phyloP scores from a whole-genome alignment of 2,329 filamentous ascomycete species.

The Diaporthe citrichinensis region DNA sequence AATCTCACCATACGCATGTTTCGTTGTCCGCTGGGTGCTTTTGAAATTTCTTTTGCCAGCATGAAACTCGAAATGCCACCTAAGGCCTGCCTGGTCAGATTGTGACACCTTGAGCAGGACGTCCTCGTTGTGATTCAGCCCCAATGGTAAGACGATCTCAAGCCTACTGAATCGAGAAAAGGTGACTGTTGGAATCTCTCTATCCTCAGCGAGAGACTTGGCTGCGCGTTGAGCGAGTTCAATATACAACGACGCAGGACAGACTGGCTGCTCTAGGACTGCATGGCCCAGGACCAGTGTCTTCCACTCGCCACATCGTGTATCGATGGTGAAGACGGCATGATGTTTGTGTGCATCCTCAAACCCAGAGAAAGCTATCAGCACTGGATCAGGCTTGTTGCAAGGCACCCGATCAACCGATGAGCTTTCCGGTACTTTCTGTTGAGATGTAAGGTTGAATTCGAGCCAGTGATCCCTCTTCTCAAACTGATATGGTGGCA shows the following conservation, averaged over 20 bases:
- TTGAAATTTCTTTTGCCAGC: background rate
- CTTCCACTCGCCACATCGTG: background rate
- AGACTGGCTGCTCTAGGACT: background rate
- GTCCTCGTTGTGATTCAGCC: background rate
- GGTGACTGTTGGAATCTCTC: background rate
- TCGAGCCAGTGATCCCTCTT: background rate
- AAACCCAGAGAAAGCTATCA: background rate
- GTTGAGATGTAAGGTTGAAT: background rate
- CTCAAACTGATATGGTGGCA: background rate
- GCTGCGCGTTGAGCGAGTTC: background rate
- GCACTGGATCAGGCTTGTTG: background rate
- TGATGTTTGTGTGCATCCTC: background rate
- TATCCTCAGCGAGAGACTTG: background rate
- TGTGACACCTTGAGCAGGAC: background rate
- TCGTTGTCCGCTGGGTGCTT: background rate
- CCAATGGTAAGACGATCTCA: background rate
- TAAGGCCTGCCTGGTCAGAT: background rate
- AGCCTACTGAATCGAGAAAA: background rate
- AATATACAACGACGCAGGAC: background rate
- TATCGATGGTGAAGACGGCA: background rate
- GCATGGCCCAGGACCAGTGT: background rate
- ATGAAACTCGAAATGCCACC: background rate
- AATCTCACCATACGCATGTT: background rate
- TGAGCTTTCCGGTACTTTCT: background rate
- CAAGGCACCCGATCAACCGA: background rate